These are phyloP conservation scores for Akanthomyces uredinophilus DNA, from an alignment of 2,329 filamentous ascomycete genomes.

Conservation along the genomic window DNA sequence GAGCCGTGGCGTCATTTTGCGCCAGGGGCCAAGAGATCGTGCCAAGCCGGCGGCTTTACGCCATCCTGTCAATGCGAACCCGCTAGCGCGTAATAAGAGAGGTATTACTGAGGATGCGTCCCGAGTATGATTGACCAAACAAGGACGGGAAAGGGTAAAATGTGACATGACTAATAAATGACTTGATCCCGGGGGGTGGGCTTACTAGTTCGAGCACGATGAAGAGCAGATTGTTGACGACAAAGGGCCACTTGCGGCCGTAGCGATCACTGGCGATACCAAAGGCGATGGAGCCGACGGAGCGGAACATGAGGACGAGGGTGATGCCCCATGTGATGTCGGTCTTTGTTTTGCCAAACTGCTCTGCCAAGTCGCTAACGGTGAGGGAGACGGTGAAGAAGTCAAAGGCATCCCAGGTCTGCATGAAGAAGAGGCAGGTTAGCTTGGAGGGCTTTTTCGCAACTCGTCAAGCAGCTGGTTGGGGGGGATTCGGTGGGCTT, in stretches of 20 bases:
- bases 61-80: constrained; percentile 2
- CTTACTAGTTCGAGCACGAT: constrained; percentile 65
- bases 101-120: neutral
- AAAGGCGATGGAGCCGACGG: constrained; percentile 49
- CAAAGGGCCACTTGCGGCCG: constrained; percentile 65
- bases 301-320: constrained; percentile 56
- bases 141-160: neutral
- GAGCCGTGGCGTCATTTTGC: constrained; percentile 1
- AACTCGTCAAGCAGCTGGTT: no score
- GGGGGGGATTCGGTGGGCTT: neutral
- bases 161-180: neutral
- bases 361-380: constrained; percentile 45
- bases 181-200: neutral
- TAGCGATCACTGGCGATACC: constrained; percentile 52
- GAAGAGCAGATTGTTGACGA: constrained; percentile 69
- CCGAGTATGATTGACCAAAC: neutral
- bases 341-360: constrained; percentile 48
- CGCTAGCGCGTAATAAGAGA: constrained; percentile 11
- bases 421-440: neutral
- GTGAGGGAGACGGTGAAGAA: constrained; percentile 62
- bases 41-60: constrained; percentile 2
- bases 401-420: constrained; percentile 62
- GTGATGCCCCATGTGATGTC: constrained; percentile 63
- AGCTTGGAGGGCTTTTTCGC: no score
- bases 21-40: constrained; percentile 9